Percentiles rank a stretch among this genome's conserved stretches.
Evolutionary conservation across 257 asterid species (phyloP).

Genomic region (Gentiana macrophylla): DNA sequence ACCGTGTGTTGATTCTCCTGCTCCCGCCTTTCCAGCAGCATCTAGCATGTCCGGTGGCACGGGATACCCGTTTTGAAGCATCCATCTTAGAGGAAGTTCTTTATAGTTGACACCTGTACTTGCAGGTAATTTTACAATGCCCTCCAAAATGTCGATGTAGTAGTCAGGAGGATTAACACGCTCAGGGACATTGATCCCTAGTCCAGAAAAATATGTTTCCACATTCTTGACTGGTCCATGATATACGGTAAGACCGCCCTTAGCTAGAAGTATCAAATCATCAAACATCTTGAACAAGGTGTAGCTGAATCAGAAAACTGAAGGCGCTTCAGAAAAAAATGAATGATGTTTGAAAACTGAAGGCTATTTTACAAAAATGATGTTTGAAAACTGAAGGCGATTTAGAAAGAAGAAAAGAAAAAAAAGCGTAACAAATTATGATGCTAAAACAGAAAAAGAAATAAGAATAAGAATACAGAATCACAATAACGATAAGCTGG

Average conservation of each 20-base stretch:
- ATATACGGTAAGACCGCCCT: conserved; percentile 93
- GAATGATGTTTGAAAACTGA: background rate
- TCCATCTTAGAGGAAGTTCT: conserved; percentile 97
- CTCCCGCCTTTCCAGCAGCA: conserved; percentile 42
- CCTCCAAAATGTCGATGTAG: conserved; percentile 90
- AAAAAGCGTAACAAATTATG: too few species aligned
- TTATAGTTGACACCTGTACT: conserved; percentile 49
- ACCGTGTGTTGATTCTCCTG: conserved; percentile 48
- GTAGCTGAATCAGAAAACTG: conserved; percentile 53
- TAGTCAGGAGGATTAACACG: conserved; percentile 97
- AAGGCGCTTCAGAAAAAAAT: conserved; percentile 5
- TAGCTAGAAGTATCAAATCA: conserved; percentile 91
- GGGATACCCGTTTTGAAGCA: conserved; percentile 95
- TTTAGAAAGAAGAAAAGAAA: too few species aligned
- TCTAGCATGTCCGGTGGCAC: conserved; percentile 92
- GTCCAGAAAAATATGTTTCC: conserved; percentile 80
- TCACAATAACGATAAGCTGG: background rate
- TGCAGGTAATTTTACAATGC: conserved; percentile 52
- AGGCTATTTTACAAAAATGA: too few species aligned
- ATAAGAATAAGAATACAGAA: background rate
- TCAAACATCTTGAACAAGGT: conserved; percentile 96
- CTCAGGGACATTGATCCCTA: conserved; percentile 82
- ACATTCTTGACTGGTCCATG: conserved; percentile 97
- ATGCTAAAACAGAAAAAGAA: background rate
- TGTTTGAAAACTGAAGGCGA: background rate